phyloP scores from a whole-genome alignment of 768 basidiomycete species.

The Serpula lacrymans region DNA sequence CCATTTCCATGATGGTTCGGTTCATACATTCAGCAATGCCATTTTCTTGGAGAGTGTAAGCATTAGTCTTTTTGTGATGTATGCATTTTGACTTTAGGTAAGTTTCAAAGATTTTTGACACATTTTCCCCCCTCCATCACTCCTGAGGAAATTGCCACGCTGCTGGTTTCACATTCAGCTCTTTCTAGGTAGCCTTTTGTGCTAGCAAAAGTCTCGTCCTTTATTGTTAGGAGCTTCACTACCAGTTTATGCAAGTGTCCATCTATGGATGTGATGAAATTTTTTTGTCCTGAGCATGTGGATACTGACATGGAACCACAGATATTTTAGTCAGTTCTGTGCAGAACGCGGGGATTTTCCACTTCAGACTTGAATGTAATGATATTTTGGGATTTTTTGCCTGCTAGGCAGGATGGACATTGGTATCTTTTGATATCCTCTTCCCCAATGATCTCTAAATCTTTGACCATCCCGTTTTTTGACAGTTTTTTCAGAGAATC shows the following conservation, averaged over 20 bases:
- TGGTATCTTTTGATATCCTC: too few relatives aligned
- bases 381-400: constrained; percentile 15
- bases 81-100: constrained; percentile 14
- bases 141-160: constrained; percentile 13
- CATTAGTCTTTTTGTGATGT: constrained; percentile 13
- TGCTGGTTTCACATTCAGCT: constrained; percentile 11
- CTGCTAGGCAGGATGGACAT: constrained; percentile 20
- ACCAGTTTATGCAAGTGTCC: constrained; percentile 12
- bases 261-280: constrained; percentile 19
- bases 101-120: neutral
- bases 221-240: constrained; percentile 11
- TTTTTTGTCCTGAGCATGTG: constrained; percentile 6
- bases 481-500: too few relatives aligned
- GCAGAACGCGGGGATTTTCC: neutral
- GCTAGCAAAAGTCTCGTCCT: constrained; percentile 7
- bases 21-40: too few relatives aligned
- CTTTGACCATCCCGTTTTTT: too few relatives aligned
- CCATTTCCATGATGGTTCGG: too few relatives aligned
- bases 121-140: constrained; percentile 25
- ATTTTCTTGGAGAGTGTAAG: too few relatives aligned
- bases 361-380: constrained; percentile 9
- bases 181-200: constrained; percentile 13
- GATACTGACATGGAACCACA: constrained; percentile 15
- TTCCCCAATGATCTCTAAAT: too few relatives aligned
- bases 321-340: constrained; percentile 14